A percentile compares a stretch with the other conserved stretches of the same genome.
These are phyloP conservation scores for Lichenothelia convexa DNA, from an alignment of 495 filamentous ascomycete species.

Conservation along the genomic window DNA sequence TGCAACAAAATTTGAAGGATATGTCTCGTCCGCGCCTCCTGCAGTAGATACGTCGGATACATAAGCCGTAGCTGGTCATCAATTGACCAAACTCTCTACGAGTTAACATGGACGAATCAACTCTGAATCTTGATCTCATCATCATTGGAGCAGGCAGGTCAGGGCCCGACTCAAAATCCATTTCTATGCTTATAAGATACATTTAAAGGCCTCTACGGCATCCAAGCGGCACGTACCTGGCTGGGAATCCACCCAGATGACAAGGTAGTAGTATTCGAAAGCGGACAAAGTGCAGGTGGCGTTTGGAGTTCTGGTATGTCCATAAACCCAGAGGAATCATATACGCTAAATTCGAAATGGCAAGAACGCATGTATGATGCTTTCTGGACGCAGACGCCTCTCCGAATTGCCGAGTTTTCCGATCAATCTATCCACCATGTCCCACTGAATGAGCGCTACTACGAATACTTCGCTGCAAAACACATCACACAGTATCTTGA, in stretches of 20 bases:
- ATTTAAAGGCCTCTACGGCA: slow-evolving; percentile 12
- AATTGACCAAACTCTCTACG: too few species aligned
- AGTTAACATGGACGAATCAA: too few species aligned
- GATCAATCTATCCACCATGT: too few species aligned
- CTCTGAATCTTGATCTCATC: slow-evolving; percentile 1
- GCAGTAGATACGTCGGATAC: too few species aligned
- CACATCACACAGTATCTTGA: slow-evolving; percentile 27
- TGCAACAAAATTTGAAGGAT: too few species aligned
- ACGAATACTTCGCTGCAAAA: slow-evolving; percentile 22
- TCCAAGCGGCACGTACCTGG: slow-evolving; percentile 17
- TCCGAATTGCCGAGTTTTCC: slow-evolving; percentile 23
- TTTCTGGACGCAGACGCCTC: slow-evolving; percentile 26
- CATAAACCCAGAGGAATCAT: slow-evolving; percentile 2
- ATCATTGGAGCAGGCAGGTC: slow-evolving; percentile 2
- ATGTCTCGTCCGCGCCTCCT: too few species aligned
- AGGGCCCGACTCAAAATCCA: too few species aligned
- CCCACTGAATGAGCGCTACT: slow-evolving; percentile 10
- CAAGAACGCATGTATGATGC: slow-evolving; percentile 18
- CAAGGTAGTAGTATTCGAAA: slow-evolving; percentile 18
- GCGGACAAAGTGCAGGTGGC: slow-evolving; percentile 15
- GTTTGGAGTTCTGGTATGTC: slow-evolving; percentile 17
- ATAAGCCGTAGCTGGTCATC: too few species aligned
- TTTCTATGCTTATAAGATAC: too few species aligned
- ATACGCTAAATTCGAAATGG: not conserved
- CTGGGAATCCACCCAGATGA: slow-evolving; percentile 19